Evolutionary conservation across 805 yeast genomes (phyloP).

Genomic region (Kuraishia borneana): DNA sequence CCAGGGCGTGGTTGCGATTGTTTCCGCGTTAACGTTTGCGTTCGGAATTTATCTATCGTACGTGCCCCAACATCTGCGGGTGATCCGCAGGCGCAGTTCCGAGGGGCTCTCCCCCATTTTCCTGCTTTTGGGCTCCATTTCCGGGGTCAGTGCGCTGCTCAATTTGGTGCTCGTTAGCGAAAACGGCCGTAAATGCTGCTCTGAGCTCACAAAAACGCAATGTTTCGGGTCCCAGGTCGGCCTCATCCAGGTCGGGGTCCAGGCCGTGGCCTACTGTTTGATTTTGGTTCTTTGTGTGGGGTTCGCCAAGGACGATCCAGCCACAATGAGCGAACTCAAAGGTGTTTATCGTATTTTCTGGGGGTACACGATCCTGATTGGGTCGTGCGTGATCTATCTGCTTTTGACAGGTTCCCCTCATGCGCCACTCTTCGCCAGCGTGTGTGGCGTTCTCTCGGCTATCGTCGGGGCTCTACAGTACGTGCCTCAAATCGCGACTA

Average conservation of each 20-base stretch:
- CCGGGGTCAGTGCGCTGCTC: constrained; percentile 56
- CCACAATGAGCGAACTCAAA: constrained; percentile 32
- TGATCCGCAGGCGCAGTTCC: constrained; percentile 46
- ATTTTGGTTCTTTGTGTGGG: constrained; percentile 45
- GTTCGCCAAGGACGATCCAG: constrained; percentile 30
- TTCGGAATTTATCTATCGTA: constrained; percentile 62
- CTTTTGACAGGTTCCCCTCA: constrained; percentile 7
- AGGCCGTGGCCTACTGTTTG: constrained; percentile 45
- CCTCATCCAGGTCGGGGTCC: constrained; percentile 54
- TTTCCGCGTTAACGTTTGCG: constrained; percentile 41
- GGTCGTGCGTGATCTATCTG: constrained; percentile 22
- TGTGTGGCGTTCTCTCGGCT: constrained; percentile 58
- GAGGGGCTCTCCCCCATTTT: constrained; percentile 74
- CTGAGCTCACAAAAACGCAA: constrained; percentile 33
- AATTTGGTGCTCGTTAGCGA: constrained; percentile 55
- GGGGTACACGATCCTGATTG: constrained; percentile 22
- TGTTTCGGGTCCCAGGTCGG: constrained; percentile 60
- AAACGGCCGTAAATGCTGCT: constrained; percentile 55
- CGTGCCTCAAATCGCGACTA: constrained; percentile 69
- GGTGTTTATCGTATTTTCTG: constrained; percentile 29
- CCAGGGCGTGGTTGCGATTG: constrained; percentile 40
- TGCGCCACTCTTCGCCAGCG: constrained; percentile 32
- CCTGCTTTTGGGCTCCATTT: constrained; percentile 56
- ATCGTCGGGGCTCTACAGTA: constrained; percentile 58
- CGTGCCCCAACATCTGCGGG: constrained; percentile 61